Conservation (phyloP, 116 monocot genomes). For the Papilionanthe hybrid region DNA sequence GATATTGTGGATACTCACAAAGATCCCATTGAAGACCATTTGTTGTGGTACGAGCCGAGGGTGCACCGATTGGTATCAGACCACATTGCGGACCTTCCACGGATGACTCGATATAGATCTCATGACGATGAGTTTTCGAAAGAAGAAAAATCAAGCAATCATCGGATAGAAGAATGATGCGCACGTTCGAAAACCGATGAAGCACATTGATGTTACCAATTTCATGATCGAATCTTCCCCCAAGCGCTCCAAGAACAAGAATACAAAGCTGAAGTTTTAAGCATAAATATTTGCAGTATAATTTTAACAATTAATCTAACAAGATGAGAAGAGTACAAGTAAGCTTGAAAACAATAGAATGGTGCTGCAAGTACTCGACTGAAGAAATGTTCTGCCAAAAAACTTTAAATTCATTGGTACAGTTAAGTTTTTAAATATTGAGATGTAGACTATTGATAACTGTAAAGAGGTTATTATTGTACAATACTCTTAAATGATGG, state of each 20-base stretch:
- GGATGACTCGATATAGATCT: slow-evolving; percentile 61
- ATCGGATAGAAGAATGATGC: slow-evolving; percentile 86
- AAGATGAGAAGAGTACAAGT: no score
- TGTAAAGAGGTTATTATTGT: no score
- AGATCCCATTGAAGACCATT: slow-evolving; percentile 90
- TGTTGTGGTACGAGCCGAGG: slow-evolving; percentile 67
- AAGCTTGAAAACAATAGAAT: no score
- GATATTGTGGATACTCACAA: slow-evolving; percentile 29
- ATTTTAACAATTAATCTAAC: neutral
- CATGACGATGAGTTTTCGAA: slow-evolving; percentile 57
- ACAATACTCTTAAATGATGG: no score
- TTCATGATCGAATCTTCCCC: slow-evolving; percentile 99
- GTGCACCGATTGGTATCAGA: slow-evolving; percentile 71
- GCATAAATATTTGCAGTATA: neutral
- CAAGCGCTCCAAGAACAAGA: slow-evolving; percentile 88
- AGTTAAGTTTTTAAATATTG: no score
- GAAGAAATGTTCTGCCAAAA: no score
- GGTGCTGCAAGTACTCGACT: no score
- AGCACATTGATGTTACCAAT: slow-evolving; percentile 89
- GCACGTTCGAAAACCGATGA: slow-evolving; percentile 49
- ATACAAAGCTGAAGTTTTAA: slow-evolving; percentile 57
- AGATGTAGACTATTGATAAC: no score
- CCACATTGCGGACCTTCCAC: slow-evolving; percentile 95
- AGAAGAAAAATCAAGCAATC: slow-evolving; percentile 88
- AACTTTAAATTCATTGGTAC: no score